Evolutionary conservation across 2,329 filamentous ascomycete genomes (phyloP), one percentile per base, ranked within the genome.

Genomic region (Fusarium sp.): DNA sequence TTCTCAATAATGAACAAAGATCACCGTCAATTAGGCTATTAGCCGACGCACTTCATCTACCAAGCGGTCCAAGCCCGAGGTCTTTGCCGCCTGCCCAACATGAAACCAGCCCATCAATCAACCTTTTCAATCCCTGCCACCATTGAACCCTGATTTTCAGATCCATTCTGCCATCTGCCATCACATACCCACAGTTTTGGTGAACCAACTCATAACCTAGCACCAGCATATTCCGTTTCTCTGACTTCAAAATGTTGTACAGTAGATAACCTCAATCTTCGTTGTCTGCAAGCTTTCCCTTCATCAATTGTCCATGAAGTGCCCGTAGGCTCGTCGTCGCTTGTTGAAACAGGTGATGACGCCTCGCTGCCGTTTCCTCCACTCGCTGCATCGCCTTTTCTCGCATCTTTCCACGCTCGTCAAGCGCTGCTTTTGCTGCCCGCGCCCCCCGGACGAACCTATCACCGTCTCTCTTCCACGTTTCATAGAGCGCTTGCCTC

Each of bases 261-360:
- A 47, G 29, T 52, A 53, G 5, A 64, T 26, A 21, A 23, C 12
- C 13, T 35, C 49, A 54, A 23, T 38, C 21, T 33, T 29, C 46
- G 23, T 53, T 43, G n/a, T 63, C 63, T 38, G 12, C 33, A 28
- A 47, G 2, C 8, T 55, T 39, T 15, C 49, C 59, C 28, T 69
- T 54, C 26, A 69, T 43, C 15, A 76, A 39, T 18, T 48, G 61
- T 11, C 61, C 57, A 11, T 75, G 72, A 9, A 76, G 47, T 23
- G 62, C 67, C 20, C 68, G 68, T n/a, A 77, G 41, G n/a, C 53
- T 70, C 2, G 63, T 63, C 1, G 61, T 71, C 4, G 66, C 74
- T 50, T 52, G 54, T 28, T 66, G 42, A 50, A 72, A 76, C 7
- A 69, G 15, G 26, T 60, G 31, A 16, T 28, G 65, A 11, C 74